These are phyloP conservation scores for Cephalotrichum gorgonifer DNA, from an alignment of 2,329 filamentous ascomycete genomes.

Conservation along the genomic window DNA sequence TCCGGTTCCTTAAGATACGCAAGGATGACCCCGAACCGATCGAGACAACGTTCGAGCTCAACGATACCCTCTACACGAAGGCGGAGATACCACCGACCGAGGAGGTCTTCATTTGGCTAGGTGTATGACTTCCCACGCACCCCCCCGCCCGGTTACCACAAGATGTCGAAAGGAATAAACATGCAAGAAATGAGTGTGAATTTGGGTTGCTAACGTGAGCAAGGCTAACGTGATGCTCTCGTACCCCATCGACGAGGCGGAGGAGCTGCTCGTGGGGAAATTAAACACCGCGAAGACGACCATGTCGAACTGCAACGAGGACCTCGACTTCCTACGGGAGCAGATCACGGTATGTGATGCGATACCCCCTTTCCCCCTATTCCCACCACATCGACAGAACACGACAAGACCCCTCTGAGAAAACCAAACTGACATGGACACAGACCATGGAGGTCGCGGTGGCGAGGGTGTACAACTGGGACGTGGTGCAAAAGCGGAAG, in stretches of 20 bases:
- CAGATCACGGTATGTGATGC: slow-evolving; percentile 90
- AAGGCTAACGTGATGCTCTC: slow-evolving; percentile 95
- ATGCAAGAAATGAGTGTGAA: too few species aligned
- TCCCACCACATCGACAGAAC: not conserved
- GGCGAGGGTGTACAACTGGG: slow-evolving; percentile 98
- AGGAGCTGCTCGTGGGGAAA: slow-evolving; percentile 67
- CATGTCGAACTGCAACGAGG: slow-evolving; percentile 84
- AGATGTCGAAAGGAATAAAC: too few species aligned
- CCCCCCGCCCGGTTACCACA: not conserved
- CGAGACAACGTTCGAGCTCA: slow-evolving; percentile 90
- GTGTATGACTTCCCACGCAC: slow-evolving; percentile 49
- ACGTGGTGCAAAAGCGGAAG: slow-evolving; percentile 90
- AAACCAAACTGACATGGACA: not conserved
- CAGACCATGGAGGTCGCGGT: slow-evolving; percentile 95
- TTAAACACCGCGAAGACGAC: slow-evolving; percentile 69
- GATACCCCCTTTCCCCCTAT: not conserved
- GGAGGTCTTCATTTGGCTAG: slow-evolving; percentile 96
- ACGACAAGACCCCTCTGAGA: not conserved
- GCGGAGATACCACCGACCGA: slow-evolving; percentile 73
- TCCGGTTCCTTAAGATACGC: slow-evolving; percentile 70
- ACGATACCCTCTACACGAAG: slow-evolving; percentile 89
- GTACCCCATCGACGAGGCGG: slow-evolving; percentile 83
- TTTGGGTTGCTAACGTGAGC: not conserved
- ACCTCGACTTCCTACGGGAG: slow-evolving; percentile 87
- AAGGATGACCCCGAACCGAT: slow-evolving; percentile 58